A percentile compares a stretch with the other conserved stretches of the same genome.
phyloP scores from a whole-genome alignment of 139 green algal species.

The Spirogloea muscicola region DNA sequence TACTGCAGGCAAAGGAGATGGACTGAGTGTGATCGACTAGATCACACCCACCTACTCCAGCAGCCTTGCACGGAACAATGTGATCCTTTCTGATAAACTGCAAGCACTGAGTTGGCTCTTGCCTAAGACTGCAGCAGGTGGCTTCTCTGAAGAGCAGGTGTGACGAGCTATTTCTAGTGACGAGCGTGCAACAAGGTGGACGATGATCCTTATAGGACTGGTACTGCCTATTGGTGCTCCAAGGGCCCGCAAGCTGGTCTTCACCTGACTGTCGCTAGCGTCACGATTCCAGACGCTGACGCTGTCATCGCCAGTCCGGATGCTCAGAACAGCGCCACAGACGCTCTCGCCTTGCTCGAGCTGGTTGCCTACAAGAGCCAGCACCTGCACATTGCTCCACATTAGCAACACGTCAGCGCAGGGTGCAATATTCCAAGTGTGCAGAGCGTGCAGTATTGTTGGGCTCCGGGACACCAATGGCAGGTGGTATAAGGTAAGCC shows the following conservation, averaged over 20 bases:
- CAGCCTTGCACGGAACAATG: background rate
- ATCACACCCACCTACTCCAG: too few species aligned
- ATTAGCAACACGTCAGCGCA: background rate
- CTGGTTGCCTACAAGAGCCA: constrained; percentile 35
- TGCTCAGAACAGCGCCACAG: constrained; percentile 34
- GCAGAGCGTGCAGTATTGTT: too few species aligned
- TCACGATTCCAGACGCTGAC: constrained; percentile 42
- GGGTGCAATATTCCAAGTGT: too few species aligned
- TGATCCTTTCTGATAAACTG: background rate
- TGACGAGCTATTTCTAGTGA: too few species aligned
- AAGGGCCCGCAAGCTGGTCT: too few species aligned
- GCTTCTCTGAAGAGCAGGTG: background rate
- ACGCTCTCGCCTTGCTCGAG: constrained; percentile 21
- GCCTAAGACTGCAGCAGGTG: background rate
- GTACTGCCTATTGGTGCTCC: too few species aligned
- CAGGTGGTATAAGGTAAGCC: too few species aligned
- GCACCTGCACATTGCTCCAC: too few species aligned
- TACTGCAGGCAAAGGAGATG: too few species aligned
- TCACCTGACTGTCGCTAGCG: constrained; percentile 19
- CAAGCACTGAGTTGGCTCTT: background rate
- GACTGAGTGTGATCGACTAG: too few species aligned
- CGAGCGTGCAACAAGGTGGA: background rate
- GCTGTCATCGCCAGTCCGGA: constrained; percentile 23
- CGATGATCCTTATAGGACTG: background rate
- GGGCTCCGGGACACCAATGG: too few species aligned